Base-by-base conservation (phyloP, 352 stramenopile genomes). In the Pythium oligandrum region DNA sequence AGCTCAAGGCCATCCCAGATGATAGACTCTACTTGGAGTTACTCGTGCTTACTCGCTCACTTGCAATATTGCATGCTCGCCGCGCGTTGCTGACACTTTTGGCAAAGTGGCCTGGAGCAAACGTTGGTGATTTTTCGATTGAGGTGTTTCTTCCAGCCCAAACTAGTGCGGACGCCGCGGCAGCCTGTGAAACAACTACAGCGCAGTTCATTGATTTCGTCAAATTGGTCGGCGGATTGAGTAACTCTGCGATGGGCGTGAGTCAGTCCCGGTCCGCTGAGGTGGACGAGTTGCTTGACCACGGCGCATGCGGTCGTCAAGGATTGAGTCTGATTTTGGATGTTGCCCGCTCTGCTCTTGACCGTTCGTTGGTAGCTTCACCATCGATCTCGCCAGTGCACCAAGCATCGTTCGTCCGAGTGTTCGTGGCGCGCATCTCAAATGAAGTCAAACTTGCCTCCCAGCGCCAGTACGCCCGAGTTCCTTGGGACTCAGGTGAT, bases 401-500 rank as follows among this genome's bases (percentile, higher is more conserved):
- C 17, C 17, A 26, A 26, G 17, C 17, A 8, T 12, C 38, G 38
- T 8, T 93, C 2, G 58, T 91, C 17, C 55, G 69, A 50, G 73
- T 75, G 6, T 71, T 92, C 40, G 48, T 93, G 26, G 59, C 66
- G 8, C 79, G 71, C 40, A 81, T 93, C 48, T 77, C 58, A 0
- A 66, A 61, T 1, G 82, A 93, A 64, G 75, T 95, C 4, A 75
- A 70, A 46, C 71, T 64, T 36, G 78, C 82, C 31, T 90, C 83
- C 11, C 69, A 85, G 53, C 83, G 85, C 12, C 72, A 85, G 47
- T 96, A 94, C 52, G 75, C 85, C 26, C 73, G 79, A 12, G 79
- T 96, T 34, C 82, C 83, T 17, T 96, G 87, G 87, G 85, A 95
- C 53, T 68, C 78, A 12, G 76, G 69, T 6, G 77, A 93, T 48